phyloP scores from a whole-genome alignment of 108 stramenopile species.

The Aurantiochytrium sp. region DNA sequence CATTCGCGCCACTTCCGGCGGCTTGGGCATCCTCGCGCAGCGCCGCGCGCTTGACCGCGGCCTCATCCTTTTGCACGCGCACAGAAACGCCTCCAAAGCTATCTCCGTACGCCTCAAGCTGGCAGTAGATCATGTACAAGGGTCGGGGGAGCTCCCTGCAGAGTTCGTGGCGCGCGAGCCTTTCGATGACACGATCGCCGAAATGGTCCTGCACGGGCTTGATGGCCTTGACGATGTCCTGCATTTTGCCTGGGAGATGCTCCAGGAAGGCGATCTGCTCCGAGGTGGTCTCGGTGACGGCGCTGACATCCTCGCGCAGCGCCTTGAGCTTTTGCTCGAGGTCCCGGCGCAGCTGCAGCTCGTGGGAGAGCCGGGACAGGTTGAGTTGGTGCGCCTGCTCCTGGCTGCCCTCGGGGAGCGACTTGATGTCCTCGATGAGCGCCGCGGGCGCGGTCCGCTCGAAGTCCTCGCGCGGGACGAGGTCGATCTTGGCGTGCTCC shows the following conservation, averaged over 20 bases:
- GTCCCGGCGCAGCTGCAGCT: conserved; percentile 3
- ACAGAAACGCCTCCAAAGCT: background rate
- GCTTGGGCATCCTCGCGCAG: too few relatives aligned
- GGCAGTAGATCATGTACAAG: conserved; percentile 23
- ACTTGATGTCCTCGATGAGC: background rate
- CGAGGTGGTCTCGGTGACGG: background rate
- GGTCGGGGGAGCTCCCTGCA: conserved; percentile 3
- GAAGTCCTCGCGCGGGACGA: background rate
- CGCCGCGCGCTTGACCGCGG: too few relatives aligned
- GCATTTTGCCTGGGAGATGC: background rate
- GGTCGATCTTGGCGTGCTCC: background rate
- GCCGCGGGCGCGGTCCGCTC: background rate
- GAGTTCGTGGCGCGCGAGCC: conserved; percentile 19
- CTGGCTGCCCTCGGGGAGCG: background rate
- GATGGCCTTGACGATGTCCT: background rate
- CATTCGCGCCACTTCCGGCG: too few relatives aligned
- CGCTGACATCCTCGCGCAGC: background rate
- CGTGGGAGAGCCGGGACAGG: background rate
- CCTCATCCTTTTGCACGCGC: background rate
- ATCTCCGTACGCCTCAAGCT: conserved; percentile 24
- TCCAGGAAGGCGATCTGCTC: background rate
- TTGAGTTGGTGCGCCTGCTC: background rate
- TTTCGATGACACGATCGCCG: background rate
- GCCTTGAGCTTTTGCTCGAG: background rate
- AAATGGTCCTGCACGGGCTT: conserved; percentile 7